Base-by-base conservation (phyloP, 208 protist genomes). In the Trypanosoma platydactyli region DNA sequence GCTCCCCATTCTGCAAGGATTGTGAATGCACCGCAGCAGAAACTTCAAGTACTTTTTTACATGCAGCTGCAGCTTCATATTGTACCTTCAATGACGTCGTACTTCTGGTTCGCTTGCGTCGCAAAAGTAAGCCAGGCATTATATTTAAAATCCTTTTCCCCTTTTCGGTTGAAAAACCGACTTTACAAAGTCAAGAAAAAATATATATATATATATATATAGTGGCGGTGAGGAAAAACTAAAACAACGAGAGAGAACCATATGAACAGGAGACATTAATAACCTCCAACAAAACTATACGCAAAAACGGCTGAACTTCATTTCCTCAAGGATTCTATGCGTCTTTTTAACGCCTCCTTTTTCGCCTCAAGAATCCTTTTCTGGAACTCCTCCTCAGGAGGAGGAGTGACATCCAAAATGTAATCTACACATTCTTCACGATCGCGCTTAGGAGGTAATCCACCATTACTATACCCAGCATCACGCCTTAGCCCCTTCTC, bases 321-420 rank as follows among this genome's bases (percentile, higher is more conserved):
- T 30, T 77, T 75, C 18, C 81, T 75, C 29, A 91, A 55, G 40
- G 24, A 40, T 53, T 74, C 65, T 51, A 88, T 84, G 18, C 75
- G 53, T 44, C 74, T 64, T 25, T 76, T 42, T 18, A 89, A 45
- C 12, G 76, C 40, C 12, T 75, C 20, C 16, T 62, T 71, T 67
- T 76, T 82, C 40, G 33, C 18, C 25, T 72, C 57, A 45, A 72
- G 15, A 62, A 52, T n/a, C n/a, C 53, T 49, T 41, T 22, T 12
- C 6, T 24, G 42, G 29, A 84, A 85, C 5, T 82, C 44, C 6
- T 80, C 71, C 62, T 92, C 86, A 25, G 68, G 68, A 30, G 83
- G 86, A 38, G 89, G 42, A 25, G 38, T 38, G 4, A 89, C 35
- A 51, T 78, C 68, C 15, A 73, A 73, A 72, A 64, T 30, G 40